Evolutionary conservation across 495 filamentous ascomycete genomes (phyloP), one percentile per base, ranked within the genome.

Genomic region (Staphylotrichum longicolle): DNA sequence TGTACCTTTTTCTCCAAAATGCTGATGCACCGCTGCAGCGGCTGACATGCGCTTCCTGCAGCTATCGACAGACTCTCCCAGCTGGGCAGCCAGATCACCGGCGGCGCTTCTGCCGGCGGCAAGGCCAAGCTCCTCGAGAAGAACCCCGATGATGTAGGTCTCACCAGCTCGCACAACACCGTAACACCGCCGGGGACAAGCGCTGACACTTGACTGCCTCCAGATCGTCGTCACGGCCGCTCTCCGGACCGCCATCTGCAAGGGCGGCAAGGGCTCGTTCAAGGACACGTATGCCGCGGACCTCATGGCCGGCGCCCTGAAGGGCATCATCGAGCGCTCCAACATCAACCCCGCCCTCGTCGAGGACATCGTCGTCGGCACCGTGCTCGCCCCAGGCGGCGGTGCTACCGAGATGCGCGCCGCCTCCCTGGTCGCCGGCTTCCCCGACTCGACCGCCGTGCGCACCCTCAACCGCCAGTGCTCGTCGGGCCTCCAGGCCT

Each of bases 361-460:
- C 39, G 89, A 97, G 75, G 94, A 98, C 71, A 87, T 98, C 62
- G 87, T 89, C 49, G 95, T 98, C 61, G 94, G 94, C 66, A 87
- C 85, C 54, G 94, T 98, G 20, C 86, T 98, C 34, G 83, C 93
- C 5, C 93, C 94, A 15, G 94, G 94, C 63, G 94, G 91, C 61
- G 94, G 94, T 65, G 94, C 95, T 30, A 98, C 94, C 45, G 94
- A 98, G 78, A 96, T 93, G 85, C 86, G 94, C 65, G 94, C 92
- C 61, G 93, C 95, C 14, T 86, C 90, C 37, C 82, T 98, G 15
- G 91, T 93, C 9, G 94, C 94, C 57, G 95, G 94, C 37, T 91
- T 98, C 76, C 90, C 95, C 41, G 90, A 88, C 67, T 80, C 83
- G 30, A 82, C 93, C 1, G 88, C 91, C 12, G 88, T 96, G 27